Conservation (phyloP, 345 rosid species). For the Gossypium rotundifolium region DNA sequence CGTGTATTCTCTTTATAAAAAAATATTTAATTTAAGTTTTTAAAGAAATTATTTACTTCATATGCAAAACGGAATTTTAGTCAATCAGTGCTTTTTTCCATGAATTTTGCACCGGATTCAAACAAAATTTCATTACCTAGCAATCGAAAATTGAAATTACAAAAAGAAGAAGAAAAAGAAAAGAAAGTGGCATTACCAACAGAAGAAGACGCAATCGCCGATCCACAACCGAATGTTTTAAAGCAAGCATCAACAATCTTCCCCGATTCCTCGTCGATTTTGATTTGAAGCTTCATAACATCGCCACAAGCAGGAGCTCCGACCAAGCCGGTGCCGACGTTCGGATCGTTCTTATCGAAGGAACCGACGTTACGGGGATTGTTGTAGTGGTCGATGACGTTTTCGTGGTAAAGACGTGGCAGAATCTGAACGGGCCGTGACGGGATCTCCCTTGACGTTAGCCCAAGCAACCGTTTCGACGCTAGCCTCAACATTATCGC, state of each 20-base stretch:
- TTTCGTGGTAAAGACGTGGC: slow-evolving; percentile 70
- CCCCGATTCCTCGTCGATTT: slow-evolving; percentile 78
- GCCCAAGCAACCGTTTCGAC: slow-evolving; percentile 40
- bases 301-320: slow-evolving; percentile 99
- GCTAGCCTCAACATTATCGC: neutral
- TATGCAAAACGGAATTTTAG: neutral
- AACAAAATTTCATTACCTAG: neutral
- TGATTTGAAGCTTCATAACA: slow-evolving; percentile 97
- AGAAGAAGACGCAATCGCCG: slow-evolving; percentile 63
- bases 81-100: neutral
- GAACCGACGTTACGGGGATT: slow-evolving; percentile 94
- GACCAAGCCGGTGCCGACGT: slow-evolving; percentile 83
- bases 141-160: neutral
- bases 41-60: neutral
- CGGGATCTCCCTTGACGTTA: slow-evolving; percentile 12
- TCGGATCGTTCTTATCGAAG: slow-evolving; percentile 82
- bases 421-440: slow-evolving; percentile 22
- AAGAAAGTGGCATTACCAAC: neutral
- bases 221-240: slow-evolving; percentile 97
- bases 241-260: slow-evolving; percentile 85
- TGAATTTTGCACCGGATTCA: neutral
- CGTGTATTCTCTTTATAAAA: neutral
- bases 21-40: neutral
- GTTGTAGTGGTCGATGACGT: slow-evolving; percentile 92
- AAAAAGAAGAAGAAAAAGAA: neutral